Conservation (phyloP, 1,284 basidiomycete species). For the Leccinum laetum region DNA sequence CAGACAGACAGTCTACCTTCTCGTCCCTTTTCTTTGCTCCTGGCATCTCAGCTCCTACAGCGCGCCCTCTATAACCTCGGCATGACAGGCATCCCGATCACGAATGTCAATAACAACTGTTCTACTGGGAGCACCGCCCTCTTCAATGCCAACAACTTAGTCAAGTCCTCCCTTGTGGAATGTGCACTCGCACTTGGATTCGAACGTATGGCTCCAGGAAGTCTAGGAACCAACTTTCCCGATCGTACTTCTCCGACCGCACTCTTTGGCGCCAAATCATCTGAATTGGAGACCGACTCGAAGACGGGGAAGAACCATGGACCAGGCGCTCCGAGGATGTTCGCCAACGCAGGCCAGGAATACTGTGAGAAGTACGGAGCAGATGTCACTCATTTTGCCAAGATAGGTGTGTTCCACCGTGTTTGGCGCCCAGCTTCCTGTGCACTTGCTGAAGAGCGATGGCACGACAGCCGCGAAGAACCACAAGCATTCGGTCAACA, state of each 20-base stretch:
- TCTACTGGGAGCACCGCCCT: conserved; percentile 78
- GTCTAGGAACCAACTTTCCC: conserved; percentile 67
- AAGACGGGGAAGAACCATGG: conserved; percentile 55
- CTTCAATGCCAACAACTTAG: conserved; percentile 65
- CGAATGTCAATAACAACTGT: conserved; percentile 88
- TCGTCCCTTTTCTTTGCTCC: conserved; percentile 1
- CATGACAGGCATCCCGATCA: conserved; percentile 82
- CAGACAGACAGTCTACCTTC: conserved; percentile 26
- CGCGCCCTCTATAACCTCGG: conserved; percentile 85
- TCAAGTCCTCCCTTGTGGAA: conserved; percentile 71
- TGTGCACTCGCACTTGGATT: conserved; percentile 86
- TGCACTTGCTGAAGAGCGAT: not conserved
- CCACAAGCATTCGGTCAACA: conserved; percentile 79
- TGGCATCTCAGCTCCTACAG: conserved; percentile 5
- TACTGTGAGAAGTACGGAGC: conserved; percentile 80
- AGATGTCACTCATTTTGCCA: conserved; percentile 66
- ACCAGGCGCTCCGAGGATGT: conserved; percentile 73
- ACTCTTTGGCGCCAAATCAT: conserved; percentile 44
- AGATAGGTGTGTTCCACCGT: conserved; percentile 57
- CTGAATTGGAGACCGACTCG: conserved; percentile 54
- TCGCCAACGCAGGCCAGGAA: conserved; percentile 77
- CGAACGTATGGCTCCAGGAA: conserved; percentile 85
- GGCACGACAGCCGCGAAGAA: conserved; percentile 72
- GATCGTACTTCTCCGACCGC: conserved; percentile 65
- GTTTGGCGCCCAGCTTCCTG: not conserved